Evolutionary conservation across 225 moss, liverwort and hornwort genomes (phyloP).

Genomic region (Antitrichia curtipendula): DNA sequence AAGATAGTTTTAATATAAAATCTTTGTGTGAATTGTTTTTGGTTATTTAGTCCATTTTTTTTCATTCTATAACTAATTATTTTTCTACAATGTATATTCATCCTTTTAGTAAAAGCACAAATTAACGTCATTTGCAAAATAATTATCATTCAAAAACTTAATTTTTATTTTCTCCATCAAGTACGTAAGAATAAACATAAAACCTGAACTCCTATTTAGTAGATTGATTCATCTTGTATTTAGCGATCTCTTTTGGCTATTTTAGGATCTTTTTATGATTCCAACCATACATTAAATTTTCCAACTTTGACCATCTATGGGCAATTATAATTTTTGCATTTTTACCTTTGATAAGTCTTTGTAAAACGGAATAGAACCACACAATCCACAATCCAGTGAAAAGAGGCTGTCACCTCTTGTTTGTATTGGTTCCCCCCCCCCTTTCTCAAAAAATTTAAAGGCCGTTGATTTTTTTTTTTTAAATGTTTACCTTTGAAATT

Average conservation of each 20-base stretch:
- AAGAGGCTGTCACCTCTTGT: no score
- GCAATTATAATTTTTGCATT: no score
- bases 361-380: no score
- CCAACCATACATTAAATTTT: not conserved
- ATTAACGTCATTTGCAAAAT: not conserved
- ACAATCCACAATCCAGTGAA: no score
- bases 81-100: not conserved
- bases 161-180: not conserved
- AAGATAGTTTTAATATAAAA: no score
- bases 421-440: no score
- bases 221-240: not conserved
- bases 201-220: not conserved
- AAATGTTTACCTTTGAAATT: no score
- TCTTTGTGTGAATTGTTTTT: no score
- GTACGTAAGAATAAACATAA: not conserved
- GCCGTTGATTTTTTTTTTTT: no score
- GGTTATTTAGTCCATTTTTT: not conserved
- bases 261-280: not conserved
- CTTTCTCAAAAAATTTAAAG: no score
- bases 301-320: not conserved
- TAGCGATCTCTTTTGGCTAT: not conserved
- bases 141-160: not conserved
- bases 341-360: no score
- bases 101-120: not conserved
- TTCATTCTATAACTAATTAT: not conserved